Percentiles rank a stretch among this genome's conserved stretches.
These are phyloP conservation scores for Chaetomium strumarium DNA, from an alignment of 2,329 filamentous ascomycete species.

Conservation along the genomic window DNA sequence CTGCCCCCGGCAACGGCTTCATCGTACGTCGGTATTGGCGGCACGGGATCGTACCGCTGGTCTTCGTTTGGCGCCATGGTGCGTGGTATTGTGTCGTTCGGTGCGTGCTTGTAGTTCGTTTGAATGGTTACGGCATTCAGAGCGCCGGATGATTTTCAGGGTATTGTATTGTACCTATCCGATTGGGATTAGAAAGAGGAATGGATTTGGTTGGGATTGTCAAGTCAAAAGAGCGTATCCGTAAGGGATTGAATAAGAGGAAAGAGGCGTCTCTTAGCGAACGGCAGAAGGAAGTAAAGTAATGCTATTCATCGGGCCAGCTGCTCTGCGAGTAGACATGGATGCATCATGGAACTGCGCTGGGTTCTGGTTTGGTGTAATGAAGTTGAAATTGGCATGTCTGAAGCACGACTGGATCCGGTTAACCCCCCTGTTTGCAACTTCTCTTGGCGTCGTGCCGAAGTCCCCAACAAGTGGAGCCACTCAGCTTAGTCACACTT, in stretches of 20 bases:
- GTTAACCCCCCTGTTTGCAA: conserved; percentile 6
- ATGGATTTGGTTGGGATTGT: neutral
- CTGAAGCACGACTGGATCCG: neutral
- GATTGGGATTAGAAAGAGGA: neutral
- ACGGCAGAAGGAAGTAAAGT: conserved; percentile 1
- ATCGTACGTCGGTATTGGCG: conserved; percentile 78
- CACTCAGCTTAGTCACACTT: neutral
- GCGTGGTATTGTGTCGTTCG: neutral
- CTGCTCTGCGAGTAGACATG: conserved; percentile 6
- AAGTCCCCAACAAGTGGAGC: neutral
- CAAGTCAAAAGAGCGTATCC: neutral
- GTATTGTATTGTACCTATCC: neutral
- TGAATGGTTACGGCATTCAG: conserved; percentile 1
- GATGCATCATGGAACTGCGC: conserved; percentile 2
- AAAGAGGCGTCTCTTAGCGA: conserved; percentile 1
- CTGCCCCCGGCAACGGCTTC: conserved; percentile 62
- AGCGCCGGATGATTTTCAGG: neutral
- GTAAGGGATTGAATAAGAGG: neutral
- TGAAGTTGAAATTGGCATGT: conserved; percentile 8
- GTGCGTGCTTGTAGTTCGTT: neutral
- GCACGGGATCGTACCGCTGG: conserved; percentile 54
- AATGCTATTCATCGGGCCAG: conserved; percentile 10
- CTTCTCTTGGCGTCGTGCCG: conserved; percentile 6
- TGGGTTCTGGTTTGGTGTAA: neutral
- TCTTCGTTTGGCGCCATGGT: conserved; percentile 30